Base-by-base conservation (phyloP, 2,329 filamentous ascomycete genomes). In the Colletotrichum tanaceti region DNA sequence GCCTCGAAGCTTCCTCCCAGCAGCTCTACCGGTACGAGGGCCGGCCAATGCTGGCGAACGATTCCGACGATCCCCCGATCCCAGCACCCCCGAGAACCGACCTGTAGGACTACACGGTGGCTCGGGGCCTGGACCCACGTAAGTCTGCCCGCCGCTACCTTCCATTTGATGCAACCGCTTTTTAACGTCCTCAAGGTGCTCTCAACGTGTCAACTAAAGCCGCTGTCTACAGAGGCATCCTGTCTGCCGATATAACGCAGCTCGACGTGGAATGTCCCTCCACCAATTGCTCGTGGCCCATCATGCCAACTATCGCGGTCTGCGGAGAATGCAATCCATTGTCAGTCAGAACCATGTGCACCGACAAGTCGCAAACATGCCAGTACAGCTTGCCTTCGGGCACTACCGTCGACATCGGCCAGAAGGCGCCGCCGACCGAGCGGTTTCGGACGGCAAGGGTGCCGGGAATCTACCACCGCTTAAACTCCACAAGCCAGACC, bases 1-100 rank as follows among this genome's bases (percentile, higher is more conserved):
- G 78, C 3, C 80, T 81, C 43, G 79, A 80, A 70, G 79, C 79
- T 0, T 79, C 81, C 64, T 80, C 78, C 1, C 78, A 80, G 65
- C 75, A 80, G 70, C 80, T 81, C 74, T 77, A 80, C 39, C 73
- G 72, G 11, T 78, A 77, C 65, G 73, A 77, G 22, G 73, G 78
- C 20, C 61, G 68, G 16, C 76, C 76, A 1, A 73, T 70, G 3
- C 43, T 71, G 10, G 70, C 73, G 18, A 58, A 65, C 9, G 74
- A 73, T 38, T 63, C 65, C 0, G 66, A 68, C 2, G 52, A 58
- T 3, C 70, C 68, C 22, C 71, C 73, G 0, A 73, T 75, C 6
- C 75, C 74, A 1, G 71, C 74, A 9, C 77, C 76, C 24, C 72
- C 73, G 18, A 75, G 79, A 60, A 76, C 78, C 9, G 79, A 80